These are phyloP conservation scores for Fusarium sterilihyphosum DNA, from an alignment of 2,329 filamentous ascomycete genomes.

Conservation along the genomic window DNA sequence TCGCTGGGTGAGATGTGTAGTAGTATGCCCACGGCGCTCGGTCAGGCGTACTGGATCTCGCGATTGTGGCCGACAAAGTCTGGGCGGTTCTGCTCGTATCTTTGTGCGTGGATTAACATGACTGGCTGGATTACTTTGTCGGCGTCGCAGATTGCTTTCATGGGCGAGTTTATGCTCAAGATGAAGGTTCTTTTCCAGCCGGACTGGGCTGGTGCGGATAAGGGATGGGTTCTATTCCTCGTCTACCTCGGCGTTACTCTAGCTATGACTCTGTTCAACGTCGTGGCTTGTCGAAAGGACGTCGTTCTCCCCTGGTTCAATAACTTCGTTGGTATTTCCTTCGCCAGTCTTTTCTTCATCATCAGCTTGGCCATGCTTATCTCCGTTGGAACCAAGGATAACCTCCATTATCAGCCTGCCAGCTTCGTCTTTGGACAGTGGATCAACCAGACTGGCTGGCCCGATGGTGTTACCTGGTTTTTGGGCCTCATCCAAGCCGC, in stretches of 20 bases:
- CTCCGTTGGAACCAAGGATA: constrained; percentile 57
- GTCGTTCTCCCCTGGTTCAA: constrained; percentile 59
- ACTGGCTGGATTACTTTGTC: constrained; percentile 69
- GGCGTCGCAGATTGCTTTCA: constrained; percentile 66
- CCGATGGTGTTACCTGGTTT: constrained; percentile 66
- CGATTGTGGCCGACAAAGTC: constrained; percentile 48
- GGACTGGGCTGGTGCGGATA: constrained; percentile 55
- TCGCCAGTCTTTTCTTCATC: constrained; percentile 62
- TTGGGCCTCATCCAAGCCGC: constrained; percentile 66
- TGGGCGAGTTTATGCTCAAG: constrained; percentile 66
- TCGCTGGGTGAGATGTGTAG: constrained; percentile 66
- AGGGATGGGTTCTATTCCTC: constrained; percentile 65
- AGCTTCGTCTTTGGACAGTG: constrained; percentile 64
- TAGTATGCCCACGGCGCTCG: constrained; percentile 68
- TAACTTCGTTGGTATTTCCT: constrained; percentile 65
- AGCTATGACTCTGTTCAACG: constrained; percentile 60
- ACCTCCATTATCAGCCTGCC: constrained; percentile 58
- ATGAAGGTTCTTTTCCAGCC: constrained; percentile 64
- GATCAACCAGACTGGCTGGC: constrained; percentile 60
- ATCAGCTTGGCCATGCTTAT: constrained; percentile 62
- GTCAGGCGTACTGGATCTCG: constrained; percentile 66
- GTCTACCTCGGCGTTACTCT: constrained; percentile 62
- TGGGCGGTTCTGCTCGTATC: constrained; percentile 63
- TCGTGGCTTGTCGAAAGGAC: constrained; percentile 59
- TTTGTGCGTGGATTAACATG: constrained; percentile 69